Base-by-base conservation (phyloP, 2,329 filamentous ascomycete genomes). In the Fusarium camptoceras region DNA sequence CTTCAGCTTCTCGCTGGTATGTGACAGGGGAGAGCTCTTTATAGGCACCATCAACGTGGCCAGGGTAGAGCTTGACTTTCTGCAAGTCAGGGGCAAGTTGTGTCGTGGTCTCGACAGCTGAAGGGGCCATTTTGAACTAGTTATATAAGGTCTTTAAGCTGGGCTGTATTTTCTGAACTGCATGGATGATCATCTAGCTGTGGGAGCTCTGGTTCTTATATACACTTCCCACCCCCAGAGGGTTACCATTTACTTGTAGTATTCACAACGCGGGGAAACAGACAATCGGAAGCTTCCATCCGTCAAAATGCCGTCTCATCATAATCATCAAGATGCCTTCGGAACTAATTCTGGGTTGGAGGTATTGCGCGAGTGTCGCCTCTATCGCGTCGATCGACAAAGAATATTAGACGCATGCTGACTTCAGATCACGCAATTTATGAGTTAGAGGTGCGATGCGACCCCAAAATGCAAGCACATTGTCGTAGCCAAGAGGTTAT, bases 1-100 rank as follows among this genome's bases (percentile, higher is more conserved):
- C 67, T 57, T 76, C 74, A 4, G 46, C 55, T 6, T 73, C 73
- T 44, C 66, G 68, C 37, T 54, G 57, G 25, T 75, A 76, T 15
- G 39, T 30, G 1, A 64, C 57, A 7, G 74, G 72, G 2, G 72
- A 34, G 4, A 76, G 20, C 37, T 76, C 74, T 54, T 76, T 76
- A 63, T 76, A 76, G 8, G 55, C 74, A 8, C 70, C 68, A 30
- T 74, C 74, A 16, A 76, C 70, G 3, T 70, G 66, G 9, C 74
- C 74, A 11, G 74, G 60, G 60, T 76, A 76, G n/a, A 76, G 71
- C 71, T 73, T 76, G 27, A 74, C 31, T 75, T 55, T 73, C 55
- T 2, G 67, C 39, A 15, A 73, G 65, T 11, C 54, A 44, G 59
- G 22, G 14, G 41, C n/a, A 49, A 68, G 39, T 41, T 39, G 55